Percentiles rank a stretch among this genome's conserved stretches.
These are phyloP conservation scores for Erysimum cheiri DNA, from an alignment of 441 rosid genomes.

Conservation along the genomic window DNA sequence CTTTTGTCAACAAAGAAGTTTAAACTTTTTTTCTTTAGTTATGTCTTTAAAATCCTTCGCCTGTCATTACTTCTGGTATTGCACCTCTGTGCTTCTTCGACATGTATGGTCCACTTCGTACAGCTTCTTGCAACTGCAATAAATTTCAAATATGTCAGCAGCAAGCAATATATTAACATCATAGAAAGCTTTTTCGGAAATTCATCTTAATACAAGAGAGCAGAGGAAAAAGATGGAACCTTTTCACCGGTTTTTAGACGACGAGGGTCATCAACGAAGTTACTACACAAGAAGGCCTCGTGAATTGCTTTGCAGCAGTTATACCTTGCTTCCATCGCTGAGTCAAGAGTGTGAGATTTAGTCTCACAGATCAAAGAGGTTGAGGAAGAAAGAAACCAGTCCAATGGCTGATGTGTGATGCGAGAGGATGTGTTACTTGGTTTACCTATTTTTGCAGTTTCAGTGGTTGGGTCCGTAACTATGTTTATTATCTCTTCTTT, in stretches of 20 bases:
- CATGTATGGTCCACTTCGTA: conserved; percentile 76
- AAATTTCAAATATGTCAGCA: not conserved
- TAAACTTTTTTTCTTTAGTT: not conserved
- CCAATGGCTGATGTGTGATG: conserved; percentile 11
- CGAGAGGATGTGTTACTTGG: not conserved
- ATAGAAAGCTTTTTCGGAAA: not conserved
- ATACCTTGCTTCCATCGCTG: conserved; percentile 85
- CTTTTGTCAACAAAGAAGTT: not conserved
- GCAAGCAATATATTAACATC: not conserved
- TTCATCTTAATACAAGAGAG: not conserved
- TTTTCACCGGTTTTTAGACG: conserved; percentile 58
- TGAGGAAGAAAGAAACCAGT: not conserved
- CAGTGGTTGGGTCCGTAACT: conserved; percentile 68
- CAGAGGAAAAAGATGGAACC: conserved; percentile 49
- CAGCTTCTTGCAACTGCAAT: conserved; percentile 85
- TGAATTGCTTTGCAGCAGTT: conserved; percentile 78
- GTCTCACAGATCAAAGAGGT: conserved; percentile 21
- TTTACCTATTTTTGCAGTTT: conserved; percentile 79
- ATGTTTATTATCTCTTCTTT: conserved; percentile 70
- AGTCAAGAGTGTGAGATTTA: conserved; percentile 10
- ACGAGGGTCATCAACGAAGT: conserved; percentile 64
- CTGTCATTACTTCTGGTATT: conserved; percentile 73
- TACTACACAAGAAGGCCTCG: conserved; percentile 63
- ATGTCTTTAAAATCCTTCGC: conserved; percentile 63
- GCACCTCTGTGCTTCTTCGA: conserved; percentile 56